Evolutionary conservation across 2,329 filamentous ascomycete genomes (phyloP), one percentile per base, ranked within the genome.

Genomic region (Aspergillus clavatus): DNA sequence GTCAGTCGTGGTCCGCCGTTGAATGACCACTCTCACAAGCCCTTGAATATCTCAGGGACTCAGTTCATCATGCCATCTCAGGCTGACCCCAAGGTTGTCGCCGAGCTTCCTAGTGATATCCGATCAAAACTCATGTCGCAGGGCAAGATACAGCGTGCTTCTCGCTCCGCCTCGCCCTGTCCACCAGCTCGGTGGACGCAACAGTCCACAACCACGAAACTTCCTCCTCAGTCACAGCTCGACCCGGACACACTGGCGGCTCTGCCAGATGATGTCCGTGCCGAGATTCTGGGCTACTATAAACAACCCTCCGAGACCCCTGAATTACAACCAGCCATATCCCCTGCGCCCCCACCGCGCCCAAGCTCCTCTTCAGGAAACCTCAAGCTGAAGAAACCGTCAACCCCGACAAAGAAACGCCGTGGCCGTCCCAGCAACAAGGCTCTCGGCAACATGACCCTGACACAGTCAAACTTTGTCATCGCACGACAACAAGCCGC

Each of bases 1-100:
- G 56, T 66, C 8, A 57, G 57, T 24, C 47, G 60, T 27, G 57
- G 62, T 24, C 63, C 62, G 19, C 51, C 58, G 12, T 54, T 70
- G 40, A 62, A 61, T 42, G 66, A 70, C 46, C 57, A 53, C 43
- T 59, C 54, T 7, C 72, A 85, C 18, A 84, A 78, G 50, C 83
- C 83, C 1, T 71, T 95, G 18, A 95, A 96, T 58, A 79, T 88
- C 3, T 75, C 82, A 3, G 89, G 91, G 2, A 95, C 91, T 0
- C 93, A 98, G 59, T 98, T 98, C 59, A 81, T 97, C 38, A 75
- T 98, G 55, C 93, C 93, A 14, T 67, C 68, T 0, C 87, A 95
- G 54, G 79, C 87, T 2, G 93, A 98, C 61, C 83, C 85, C 0
- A 74, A 77, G n/a, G 84, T 95, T 0, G 69, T 97, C 3, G 86